Percentiles rank a stretch among this genome's conserved stretches.
Evolutionary conservation across 1,139 yeast species (phyloP).

Genomic region (Pichia sp.): DNA sequence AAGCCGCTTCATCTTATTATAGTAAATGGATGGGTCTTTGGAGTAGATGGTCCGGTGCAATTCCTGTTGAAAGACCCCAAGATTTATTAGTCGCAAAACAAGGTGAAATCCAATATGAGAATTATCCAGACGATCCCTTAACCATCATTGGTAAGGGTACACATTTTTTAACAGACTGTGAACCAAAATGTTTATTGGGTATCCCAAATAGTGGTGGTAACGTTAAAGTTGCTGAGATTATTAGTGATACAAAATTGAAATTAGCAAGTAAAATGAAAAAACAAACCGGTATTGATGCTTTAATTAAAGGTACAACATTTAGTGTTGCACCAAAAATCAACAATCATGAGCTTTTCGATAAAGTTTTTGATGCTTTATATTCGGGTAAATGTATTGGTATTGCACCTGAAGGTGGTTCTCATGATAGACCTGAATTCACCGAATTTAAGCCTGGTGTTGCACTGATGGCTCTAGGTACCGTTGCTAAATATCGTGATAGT

Average conservation of each 20-base stretch:
- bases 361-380: conserved; percentile 57
- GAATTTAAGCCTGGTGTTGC: conserved; percentile 80
- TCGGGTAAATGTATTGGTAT: conserved; percentile 55
- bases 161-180: conserved; percentile 39
- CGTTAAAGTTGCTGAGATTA: conserved; percentile 45
- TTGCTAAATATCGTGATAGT: conserved; percentile 49
- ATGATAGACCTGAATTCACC: conserved; percentile 64
- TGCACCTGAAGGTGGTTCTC: conserved; percentile 82
- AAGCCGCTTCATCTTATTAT: conserved; percentile 59
- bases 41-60: conserved; percentile 53
- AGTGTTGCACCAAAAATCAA: conserved; percentile 61
- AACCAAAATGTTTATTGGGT: conserved; percentile 53
- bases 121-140: conserved; percentile 32
- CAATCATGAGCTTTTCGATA: conserved; percentile 51
- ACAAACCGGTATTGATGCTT: conserved; percentile 32
- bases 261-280: conserved; percentile 45
- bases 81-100: conserved; percentile 45
- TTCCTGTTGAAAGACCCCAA: conserved; percentile 71
- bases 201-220: conserved; percentile 55
- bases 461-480: conserved; percentile 73
- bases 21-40: conserved; percentile 47
- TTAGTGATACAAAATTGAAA: conserved; percentile 46
- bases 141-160: conserved; percentile 45
- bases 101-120: conserved; percentile 42
- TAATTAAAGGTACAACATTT: conserved; percentile 44